Base-by-base conservation (phyloP, 2,329 filamentous ascomycete species). In the Stemphylium lycopersici region DNA sequence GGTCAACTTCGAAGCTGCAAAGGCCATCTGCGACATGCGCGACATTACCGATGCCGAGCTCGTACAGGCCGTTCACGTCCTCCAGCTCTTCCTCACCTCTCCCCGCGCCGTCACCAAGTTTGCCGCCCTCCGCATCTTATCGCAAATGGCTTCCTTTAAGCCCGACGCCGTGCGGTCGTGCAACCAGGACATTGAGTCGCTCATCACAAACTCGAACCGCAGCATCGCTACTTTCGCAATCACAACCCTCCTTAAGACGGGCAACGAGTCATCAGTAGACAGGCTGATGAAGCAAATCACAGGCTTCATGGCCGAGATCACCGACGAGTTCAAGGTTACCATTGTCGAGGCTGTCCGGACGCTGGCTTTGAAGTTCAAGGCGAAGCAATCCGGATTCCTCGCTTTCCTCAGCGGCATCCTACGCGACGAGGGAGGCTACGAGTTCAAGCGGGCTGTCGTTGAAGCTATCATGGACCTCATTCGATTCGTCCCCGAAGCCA, bases 321-420 rank as follows among this genome's bases (percentile, higher is more conserved):
- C 93, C 6, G 95, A 99, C 72, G 95, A 99, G 77, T 99, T 99
- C 83, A 99, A 98, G 83, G 96, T 99, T 65, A 99, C 95, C n/a
- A 96, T 99, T 69, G 93, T 99, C 38, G 95, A 99, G 77, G 95
- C 95, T 37, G 97, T 99, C 71, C 90, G 95, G 57, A 98, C 95
- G 3, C 81, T 99, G 36, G 98, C 93, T 75, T 82, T 99, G 66
- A 99, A 99, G 79, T 99, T 99, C 80, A 95, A 95, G 31, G 93
- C 86, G 80, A 99, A 99, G 80, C 95, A 99, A 79, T 93, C 93
- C 41, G 93, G 92, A 59, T 98, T 99, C 93, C 87, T 99, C 47
- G 87, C 91, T 45, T 99, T 99, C 86, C 85, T 99, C 42, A 96
- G 93, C 70, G 91, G 93, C n/a, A 96, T 98, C 54, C 82, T 99